phyloP scores from a whole-genome alignment of 345 rosid species.

The Eucalyptus dawsonii region DNA sequence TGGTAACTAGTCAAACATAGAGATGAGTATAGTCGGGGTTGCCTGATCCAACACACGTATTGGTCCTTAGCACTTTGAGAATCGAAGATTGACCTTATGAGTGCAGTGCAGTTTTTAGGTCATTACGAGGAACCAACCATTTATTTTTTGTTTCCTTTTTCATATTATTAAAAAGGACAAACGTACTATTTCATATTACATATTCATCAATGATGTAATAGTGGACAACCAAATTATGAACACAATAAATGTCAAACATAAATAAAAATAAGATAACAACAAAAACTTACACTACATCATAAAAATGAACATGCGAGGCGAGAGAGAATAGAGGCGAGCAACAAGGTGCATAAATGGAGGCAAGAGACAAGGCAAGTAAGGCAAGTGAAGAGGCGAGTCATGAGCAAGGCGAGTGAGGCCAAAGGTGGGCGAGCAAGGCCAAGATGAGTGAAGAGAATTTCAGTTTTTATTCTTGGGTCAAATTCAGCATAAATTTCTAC shows the following conservation, averaged over 20 bases:
- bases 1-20: too few species aligned
- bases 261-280: too few species aligned
- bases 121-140: background rate
- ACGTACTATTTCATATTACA: background rate
- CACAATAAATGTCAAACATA: too few species aligned
- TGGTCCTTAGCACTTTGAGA: too few species aligned
- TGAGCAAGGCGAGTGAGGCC: background rate
- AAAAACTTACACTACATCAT: too few species aligned
- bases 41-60: background rate
- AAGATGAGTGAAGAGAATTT: background rate
- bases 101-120: rapidly evolving
- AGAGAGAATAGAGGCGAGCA: background rate
- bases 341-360: background rate
- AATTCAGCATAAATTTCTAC: background rate
- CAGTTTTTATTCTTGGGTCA: background rate
- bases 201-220: background rate
- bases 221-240: background rate
- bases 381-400: background rate
- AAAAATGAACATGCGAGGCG: too few species aligned
- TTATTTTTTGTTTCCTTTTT: too few species aligned
- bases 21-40: too few species aligned
- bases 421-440: background rate
- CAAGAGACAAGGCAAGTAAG: background rate
- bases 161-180: background rate
- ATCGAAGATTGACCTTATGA: rapidly evolving